phyloP scores from a whole-genome alignment of 352 stramenopile genomes.

The Phytopythium vexans region DNA sequence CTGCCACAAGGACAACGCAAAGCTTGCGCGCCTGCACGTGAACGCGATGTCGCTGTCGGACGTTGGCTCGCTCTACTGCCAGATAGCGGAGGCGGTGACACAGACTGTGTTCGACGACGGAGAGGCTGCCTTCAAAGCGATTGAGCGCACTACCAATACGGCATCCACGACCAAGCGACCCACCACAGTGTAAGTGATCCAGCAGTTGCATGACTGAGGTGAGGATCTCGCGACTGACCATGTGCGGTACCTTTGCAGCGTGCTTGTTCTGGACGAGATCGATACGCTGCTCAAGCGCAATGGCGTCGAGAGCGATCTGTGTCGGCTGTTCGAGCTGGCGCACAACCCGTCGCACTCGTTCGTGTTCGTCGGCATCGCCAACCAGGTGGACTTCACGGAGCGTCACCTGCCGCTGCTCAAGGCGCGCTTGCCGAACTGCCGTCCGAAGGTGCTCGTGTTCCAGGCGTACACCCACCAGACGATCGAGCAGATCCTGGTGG shows the following conservation, averaged over 20 bases:
- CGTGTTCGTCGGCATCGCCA: conserved; percentile 78
- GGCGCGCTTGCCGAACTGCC: conserved; percentile 43
- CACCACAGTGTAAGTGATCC: conserved; percentile 45
- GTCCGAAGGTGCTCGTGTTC: conserved; percentile 72
- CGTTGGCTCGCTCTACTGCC: conserved; percentile 41
- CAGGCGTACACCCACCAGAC: conserved; percentile 74
- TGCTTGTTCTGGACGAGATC: conserved; percentile 84
- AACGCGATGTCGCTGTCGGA: conserved; percentile 74
- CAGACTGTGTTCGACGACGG: conserved; percentile 36
- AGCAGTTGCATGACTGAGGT: background rate
- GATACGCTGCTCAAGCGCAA: conserved; percentile 68
- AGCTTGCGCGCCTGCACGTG: conserved; percentile 49
- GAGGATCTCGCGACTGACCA: background rate
- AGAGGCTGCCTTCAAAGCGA: conserved; percentile 60
- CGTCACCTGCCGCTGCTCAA: conserved; percentile 62
- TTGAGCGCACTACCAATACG: conserved; percentile 48
- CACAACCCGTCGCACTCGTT: conserved; percentile 58
- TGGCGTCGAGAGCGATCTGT: conserved; percentile 65
- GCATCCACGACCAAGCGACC: conserved; percentile 15
- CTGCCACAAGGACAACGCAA: conserved; percentile 20
- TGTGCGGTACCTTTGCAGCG: conserved; percentile 15
- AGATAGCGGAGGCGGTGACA: conserved; percentile 54
- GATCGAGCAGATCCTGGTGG: conserved; percentile 72
- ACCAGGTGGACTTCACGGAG: conserved; percentile 85
- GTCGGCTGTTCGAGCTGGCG: conserved; percentile 72